Evolutionary conservation across 2,329 filamentous ascomycete species (phyloP), one percentile per base, ranked within the genome.

Genomic region (Ceratocystis lukuohia): DNA sequence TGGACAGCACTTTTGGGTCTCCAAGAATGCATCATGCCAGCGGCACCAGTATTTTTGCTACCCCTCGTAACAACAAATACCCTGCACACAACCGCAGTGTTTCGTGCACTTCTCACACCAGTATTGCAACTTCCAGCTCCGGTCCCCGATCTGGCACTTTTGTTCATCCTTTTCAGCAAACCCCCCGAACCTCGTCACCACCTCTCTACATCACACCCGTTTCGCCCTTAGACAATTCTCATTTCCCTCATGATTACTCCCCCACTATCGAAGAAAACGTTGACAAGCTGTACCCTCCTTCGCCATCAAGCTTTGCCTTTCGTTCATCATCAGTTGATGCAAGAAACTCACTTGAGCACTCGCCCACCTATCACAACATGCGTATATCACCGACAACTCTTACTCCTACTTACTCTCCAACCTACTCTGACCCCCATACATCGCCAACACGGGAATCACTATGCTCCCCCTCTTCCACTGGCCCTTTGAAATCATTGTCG

Each of bases 121-220:
- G 82, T 70, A 78, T 53, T 74, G 72, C 65, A 70, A 73, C 62
- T 68, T 75, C 65, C 77, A 80, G 67, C 53, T 56, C 48, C 25
- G 46, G 64, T 22, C 57, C 59, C 76, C 75, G 67, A 77, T 77
- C 67, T 74, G 64, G 59, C 70, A 50, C 77, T 41, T 86, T 87
- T 71, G 78, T 86, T 22, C 84, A 87, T 71, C 84, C 84, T 30
- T 86, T 85, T 70, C 83, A 86, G 72, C 84, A 86, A 74, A 85
- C 78, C 7, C 84, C 84, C 41, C 79, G 82, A 50, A 82, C 82
- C 0, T 81, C 82, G 10, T 62, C 64, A 28, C 64, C 59, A 85
- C 83, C 68, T 82, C 84, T 63, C 82, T 83, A 65, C 15, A 45
- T 67, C 17, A 30, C 64, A 8, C 37, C 64, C n/a, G 30, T 20